Conservation (phyloP, 2,329 filamentous ascomycete genomes). For the Paraphoma sp. region DNA sequence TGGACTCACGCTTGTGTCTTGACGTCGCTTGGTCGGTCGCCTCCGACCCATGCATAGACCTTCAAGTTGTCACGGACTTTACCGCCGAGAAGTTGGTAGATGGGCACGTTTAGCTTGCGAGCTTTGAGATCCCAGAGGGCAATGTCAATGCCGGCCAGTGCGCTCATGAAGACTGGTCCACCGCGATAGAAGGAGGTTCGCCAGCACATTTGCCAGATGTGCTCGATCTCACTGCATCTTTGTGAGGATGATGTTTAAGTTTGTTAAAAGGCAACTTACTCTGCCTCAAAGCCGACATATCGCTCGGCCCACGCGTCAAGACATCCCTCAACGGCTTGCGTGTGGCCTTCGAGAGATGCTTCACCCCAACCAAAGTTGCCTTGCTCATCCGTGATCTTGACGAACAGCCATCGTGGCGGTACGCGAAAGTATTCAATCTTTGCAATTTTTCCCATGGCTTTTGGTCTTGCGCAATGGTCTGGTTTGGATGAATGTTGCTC, state of each 20-base stretch:
- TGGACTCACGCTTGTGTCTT: constrained; percentile 63
- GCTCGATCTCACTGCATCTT: constrained; percentile 71
- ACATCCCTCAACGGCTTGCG: constrained; percentile 75
- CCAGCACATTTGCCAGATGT: constrained; percentile 79
- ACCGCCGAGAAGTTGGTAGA: constrained; percentile 77
- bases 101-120: constrained; percentile 67
- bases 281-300: constrained; percentile 71
- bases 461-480: background rate
- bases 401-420: constrained; percentile 77
- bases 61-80: constrained; percentile 73
- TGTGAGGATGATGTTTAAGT: background rate
- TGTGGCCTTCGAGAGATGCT: constrained; percentile 75
- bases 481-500: background rate
- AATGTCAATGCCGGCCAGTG: constrained; percentile 78
- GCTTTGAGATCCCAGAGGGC: constrained; percentile 81
- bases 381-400: constrained; percentile 74
- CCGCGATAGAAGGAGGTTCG: constrained; percentile 76
- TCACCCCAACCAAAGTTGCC: constrained; percentile 76
- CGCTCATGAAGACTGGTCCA: constrained; percentile 81
- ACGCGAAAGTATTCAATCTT: constrained; percentile 77
- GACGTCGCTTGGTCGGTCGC: constrained; percentile 73
- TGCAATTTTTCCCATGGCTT: constrained; percentile 68
- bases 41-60: constrained; percentile 82
- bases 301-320: constrained; percentile 70
- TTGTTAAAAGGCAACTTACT: constrained; percentile 54